A percentile compares a stretch with the other conserved stretches of the same genome.
Evolutionary conservation across 2,329 filamentous ascomycete species (phyloP).

Genomic region (Claviceps sp.): DNA sequence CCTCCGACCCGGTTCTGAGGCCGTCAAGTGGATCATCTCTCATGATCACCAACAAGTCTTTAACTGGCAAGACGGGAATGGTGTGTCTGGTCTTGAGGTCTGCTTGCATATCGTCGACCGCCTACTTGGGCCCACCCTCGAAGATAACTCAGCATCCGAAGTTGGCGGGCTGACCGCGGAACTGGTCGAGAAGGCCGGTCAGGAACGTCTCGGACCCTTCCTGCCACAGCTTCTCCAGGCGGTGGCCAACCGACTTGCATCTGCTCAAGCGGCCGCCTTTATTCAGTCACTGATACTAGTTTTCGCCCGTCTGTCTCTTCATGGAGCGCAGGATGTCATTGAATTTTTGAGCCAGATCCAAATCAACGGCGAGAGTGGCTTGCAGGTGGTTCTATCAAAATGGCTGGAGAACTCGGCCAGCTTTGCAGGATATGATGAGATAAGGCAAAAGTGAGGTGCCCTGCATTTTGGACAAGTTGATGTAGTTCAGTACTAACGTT

Average conservation of each 20-base stretch:
- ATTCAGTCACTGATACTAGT: conserved; percentile 94
- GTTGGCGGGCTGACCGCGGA: conserved; percentile 89
- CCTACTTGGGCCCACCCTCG: conserved; percentile 68
- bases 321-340: conserved; percentile 77
- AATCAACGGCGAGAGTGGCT: conserved; percentile 66
- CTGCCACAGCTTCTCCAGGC: conserved; percentile 78
- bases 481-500: background rate
- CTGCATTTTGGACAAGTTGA: background rate
- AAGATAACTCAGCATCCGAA: conserved; percentile 90
- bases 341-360: conserved; percentile 79
- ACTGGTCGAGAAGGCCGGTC: conserved; percentile 87
- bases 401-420: conserved; percentile 96
- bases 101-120: conserved; percentile 87
- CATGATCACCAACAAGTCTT: conserved; percentile 88
- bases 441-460: conserved; percentile 74
- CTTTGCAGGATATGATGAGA: conserved; percentile 97
- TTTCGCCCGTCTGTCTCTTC: conserved; percentile 78
- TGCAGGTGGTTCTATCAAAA: conserved; percentile 80
- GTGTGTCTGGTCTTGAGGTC: conserved; percentile 75
- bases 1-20: conserved; percentile 71
- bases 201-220: conserved; percentile 80
- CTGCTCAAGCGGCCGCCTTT: conserved; percentile 73
- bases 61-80: conserved; percentile 66
- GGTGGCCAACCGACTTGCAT: conserved; percentile 72
- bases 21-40: conserved; percentile 76